Evolutionary conservation across 208 protist genomes (phyloP), one percentile per base, ranked within the genome.

Genomic region (Acanthamoeba sp.): DNA sequence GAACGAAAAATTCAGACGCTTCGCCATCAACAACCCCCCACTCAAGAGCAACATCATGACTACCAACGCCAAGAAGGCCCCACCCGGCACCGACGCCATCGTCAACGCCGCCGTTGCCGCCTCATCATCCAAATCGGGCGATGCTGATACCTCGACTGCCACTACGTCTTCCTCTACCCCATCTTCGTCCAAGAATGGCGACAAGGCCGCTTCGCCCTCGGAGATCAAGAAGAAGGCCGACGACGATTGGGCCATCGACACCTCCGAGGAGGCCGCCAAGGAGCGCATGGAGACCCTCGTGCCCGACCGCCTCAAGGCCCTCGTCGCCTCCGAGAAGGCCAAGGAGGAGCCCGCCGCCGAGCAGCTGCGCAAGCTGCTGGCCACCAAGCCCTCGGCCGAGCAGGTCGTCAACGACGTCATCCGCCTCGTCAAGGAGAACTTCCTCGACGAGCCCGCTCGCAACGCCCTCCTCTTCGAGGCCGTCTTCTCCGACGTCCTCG

Each of bases 171-270:
- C 32, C 24, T 50, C 73, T 50, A 36, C 64, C 27, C 6, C 16
- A 24, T 82, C 73, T 9, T n/a, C 73, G 20, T 89, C 82, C 45
- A 90, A 90, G 22, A 90, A 87, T 34, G 78, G 29, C 40, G 36
- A n/a, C 78, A 87, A 52, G 20, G 64, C 64, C 27, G 73, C 38
- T 10, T 48, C 42, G 42, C 42, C 42, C 42, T 48, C 59, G 69
- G 14, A 64, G 57, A 64, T 18, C 64, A 82, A 82, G 73, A 82
- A 82, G 73, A 82, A 82, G 73, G 73, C 73, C 73, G 84, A 90
- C 36, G 84, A 90, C 29, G 84, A 90, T 29, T 90, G 84, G 84
- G 84, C 84, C 84, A 90, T 90, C 57, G 84, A 90, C 84, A 90
- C 84, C 9, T 90, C 84, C 18, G 84, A 62, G 48, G 84, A 90